A percentile compares a stretch with the other conserved stretches of the same genome.
Conservation (phyloP, 148 eudicot species). For the Fagopyrum tataricum region DNA sequence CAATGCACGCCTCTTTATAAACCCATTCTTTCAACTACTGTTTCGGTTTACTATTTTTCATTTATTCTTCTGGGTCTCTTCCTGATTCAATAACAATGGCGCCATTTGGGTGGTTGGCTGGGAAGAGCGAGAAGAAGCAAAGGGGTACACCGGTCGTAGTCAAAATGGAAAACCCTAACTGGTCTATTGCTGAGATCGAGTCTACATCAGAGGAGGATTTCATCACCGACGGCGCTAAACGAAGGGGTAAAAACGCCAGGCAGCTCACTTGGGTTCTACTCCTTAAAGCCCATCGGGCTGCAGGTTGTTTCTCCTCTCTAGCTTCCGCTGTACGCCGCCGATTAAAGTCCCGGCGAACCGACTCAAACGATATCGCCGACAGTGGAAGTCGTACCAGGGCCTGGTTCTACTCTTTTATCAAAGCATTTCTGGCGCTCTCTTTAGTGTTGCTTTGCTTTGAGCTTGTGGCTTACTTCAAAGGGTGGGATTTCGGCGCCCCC, state of each 20-base stretch:
- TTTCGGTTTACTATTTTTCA: not conserved
- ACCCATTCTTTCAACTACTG: no score
- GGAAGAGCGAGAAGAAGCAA: conserved; percentile 25
- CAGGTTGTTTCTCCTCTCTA: conserved; percentile 33
- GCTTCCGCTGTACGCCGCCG: conserved; percentile 57
- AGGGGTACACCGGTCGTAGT: conserved; percentile 58
- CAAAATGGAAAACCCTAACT: conserved; percentile 65
- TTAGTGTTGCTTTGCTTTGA: conserved; percentile 44
- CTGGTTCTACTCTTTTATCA: conserved; percentile 44
- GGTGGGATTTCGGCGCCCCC: conserved; percentile 49
- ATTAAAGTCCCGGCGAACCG: conserved; percentile 46
- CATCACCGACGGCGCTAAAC: conserved; percentile 17
- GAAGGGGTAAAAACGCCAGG: conserved; percentile 38
- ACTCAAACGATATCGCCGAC: conserved; percentile 22
- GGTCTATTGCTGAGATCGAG: conserved; percentile 60
- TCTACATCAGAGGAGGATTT: conserved; percentile 40
- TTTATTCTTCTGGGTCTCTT: not conserved
- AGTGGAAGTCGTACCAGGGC: conserved; percentile 16
- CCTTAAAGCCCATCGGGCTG: conserved; percentile 23
- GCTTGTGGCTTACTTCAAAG: conserved; percentile 53
- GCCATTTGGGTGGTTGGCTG: conserved; percentile 46
- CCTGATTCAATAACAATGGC: conserved; percentile 20
- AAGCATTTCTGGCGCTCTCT: conserved; percentile 36
- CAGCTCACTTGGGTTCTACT: conserved; percentile 25
- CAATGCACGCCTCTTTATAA: not conserved